A percentile compares a stretch with the other conserved stretches of the same genome.
Evolutionary conservation across 306 rosid genomes (phyloP).

Genomic region (Argentina anserina): DNA sequence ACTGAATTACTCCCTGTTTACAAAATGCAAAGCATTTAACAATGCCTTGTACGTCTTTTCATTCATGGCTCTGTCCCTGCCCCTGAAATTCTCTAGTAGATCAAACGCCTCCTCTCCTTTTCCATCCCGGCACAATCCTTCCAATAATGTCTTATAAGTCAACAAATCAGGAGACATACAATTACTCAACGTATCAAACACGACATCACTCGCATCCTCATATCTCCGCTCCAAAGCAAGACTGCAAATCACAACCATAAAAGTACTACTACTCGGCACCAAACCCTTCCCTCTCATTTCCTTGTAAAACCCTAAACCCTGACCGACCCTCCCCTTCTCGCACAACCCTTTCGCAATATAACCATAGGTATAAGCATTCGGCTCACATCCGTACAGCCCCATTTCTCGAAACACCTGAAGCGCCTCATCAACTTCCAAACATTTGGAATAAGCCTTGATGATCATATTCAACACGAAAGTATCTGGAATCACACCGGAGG

Average conservation of each 20-base stretch:
- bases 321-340: slow-evolving; percentile 84
- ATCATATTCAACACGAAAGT: slow-evolving; percentile 78
- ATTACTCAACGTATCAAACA: slow-evolving; percentile 69
- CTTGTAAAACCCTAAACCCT: slow-evolving; percentile 65
- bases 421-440: slow-evolving; percentile 78
- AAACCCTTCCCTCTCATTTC: slow-evolving; percentile 64
- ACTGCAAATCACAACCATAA: slow-evolving; percentile 61
- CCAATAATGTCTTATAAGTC: slow-evolving; percentile 75
- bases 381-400: slow-evolving; percentile 86
- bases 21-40: slow-evolving; percentile 56
- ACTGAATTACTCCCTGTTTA: slow-evolving; percentile 12
- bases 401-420: slow-evolving; percentile 65
- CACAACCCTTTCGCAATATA: slow-evolving; percentile 75
- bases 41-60: slow-evolving; percentile 50
- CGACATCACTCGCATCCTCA: slow-evolving; percentile 61
- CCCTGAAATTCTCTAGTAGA: slow-evolving; percentile 64
- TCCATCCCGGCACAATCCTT: slow-evolving; percentile 72
- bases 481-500: slow-evolving; percentile 78
- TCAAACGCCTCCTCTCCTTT: slow-evolving; percentile 55
- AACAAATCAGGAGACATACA: slow-evolving; percentile 69
- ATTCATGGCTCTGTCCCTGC: slow-evolving; percentile 48
- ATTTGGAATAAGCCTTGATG: slow-evolving; percentile 73
- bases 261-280: slow-evolving; percentile 62
- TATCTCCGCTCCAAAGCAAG: slow-evolving; percentile 56
- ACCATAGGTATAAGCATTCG: slow-evolving; percentile 71